Conservation (phyloP, 2,329 filamentous ascomycete genomes). For the Neobulgaria alba region DNA sequence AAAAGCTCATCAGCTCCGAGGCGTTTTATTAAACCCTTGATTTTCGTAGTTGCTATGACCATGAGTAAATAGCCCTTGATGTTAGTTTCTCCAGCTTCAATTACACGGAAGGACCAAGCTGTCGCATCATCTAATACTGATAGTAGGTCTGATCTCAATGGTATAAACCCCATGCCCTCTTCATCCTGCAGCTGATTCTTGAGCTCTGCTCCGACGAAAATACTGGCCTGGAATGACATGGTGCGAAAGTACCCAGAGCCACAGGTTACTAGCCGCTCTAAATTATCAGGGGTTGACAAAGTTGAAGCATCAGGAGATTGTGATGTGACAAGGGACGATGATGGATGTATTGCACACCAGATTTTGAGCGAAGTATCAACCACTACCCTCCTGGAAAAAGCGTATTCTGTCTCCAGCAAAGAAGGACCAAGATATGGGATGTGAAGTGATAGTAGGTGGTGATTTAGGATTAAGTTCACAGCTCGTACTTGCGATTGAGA, state of each 20-base stretch:
- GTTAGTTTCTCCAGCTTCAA: conserved; percentile 37
- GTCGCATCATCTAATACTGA: conserved; percentile 34
- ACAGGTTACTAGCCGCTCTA: conserved; percentile 33
- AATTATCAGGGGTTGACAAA: conserved; percentile 19
- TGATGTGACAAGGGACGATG: conserved; percentile 11
- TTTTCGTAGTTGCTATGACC: conserved; percentile 33
- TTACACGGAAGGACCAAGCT: conserved; percentile 29
- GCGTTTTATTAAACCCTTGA: conserved; percentile 35
- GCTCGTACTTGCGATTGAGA: conserved; percentile 36
- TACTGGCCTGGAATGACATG: conserved; percentile 28
- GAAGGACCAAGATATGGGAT: conserved; percentile 39
- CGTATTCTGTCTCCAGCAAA: conserved; percentile 36
- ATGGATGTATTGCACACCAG: conserved; percentile 34
- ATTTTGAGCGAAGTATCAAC: conserved; percentile 41
- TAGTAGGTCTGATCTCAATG: conserved; percentile 35
- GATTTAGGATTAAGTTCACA: conserved; percentile 43
- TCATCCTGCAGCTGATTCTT: conserved; percentile 34
- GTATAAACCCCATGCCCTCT: conserved; percentile 30
- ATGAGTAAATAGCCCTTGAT: conserved; percentile 32
- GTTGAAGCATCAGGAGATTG: conserved; percentile 3
- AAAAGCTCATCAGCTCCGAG: conserved; percentile 29
- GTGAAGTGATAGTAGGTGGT: conserved; percentile 48
- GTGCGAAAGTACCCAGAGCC: conserved; percentile 36
- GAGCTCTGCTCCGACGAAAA: conserved; percentile 36
- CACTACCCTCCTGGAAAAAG: conserved; percentile 41